Evolutionary conservation across 2,329 filamentous ascomycete genomes (phyloP).

Genomic region (Periconia digitata): DNA sequence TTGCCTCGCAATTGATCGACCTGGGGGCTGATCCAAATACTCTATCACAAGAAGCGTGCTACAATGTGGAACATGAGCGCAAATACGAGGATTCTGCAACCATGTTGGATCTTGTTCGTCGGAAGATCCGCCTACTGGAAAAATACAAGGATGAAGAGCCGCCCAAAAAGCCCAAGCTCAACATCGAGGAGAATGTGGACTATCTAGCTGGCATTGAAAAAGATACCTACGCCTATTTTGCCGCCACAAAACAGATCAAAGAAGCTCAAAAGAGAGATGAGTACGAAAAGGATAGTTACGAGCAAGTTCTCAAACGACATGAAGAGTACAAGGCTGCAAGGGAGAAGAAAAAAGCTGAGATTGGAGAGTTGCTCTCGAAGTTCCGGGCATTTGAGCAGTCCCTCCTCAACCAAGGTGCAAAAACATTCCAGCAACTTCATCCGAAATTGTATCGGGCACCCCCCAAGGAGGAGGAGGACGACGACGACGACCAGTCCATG

Average conservation of each 20-base stretch:
- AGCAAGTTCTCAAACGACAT: conserved; percentile 17
- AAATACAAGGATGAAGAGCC: conserved; percentile 39
- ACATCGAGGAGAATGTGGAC: conserved; percentile 46
- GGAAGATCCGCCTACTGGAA: conserved; percentile 54
- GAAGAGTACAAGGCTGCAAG: conserved; percentile 33
- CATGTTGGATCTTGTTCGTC: conserved; percentile 63
- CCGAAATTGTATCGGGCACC: conserved; percentile 45
- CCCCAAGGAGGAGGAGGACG: neutral
- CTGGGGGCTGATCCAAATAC: conserved; percentile 67
- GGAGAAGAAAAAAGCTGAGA: conserved; percentile 63
- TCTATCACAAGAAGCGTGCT: conserved; percentile 48
- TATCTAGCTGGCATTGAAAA: conserved; percentile 56
- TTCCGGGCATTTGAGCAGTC: no score
- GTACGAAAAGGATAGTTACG: conserved; percentile 35
- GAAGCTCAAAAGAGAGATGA: conserved; percentile 42
- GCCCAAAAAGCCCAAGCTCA: conserved; percentile 31
- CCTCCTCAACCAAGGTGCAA: conserved; percentile 62
- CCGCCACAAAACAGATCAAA: conserved; percentile 47
- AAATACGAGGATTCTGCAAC: conserved; percentile 46
- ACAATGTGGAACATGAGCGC: conserved; percentile 24
- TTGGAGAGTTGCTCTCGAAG: no score
- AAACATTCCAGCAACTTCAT: conserved; percentile 66
- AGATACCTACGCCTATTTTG: conserved; percentile 64
- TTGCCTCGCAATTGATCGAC: conserved; percentile 62
- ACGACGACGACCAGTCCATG: neutral